These are phyloP conservation scores for Boeremia lycopersici DNA, from an alignment of 2,329 filamentous ascomycete genomes.

Conservation along the genomic window DNA sequence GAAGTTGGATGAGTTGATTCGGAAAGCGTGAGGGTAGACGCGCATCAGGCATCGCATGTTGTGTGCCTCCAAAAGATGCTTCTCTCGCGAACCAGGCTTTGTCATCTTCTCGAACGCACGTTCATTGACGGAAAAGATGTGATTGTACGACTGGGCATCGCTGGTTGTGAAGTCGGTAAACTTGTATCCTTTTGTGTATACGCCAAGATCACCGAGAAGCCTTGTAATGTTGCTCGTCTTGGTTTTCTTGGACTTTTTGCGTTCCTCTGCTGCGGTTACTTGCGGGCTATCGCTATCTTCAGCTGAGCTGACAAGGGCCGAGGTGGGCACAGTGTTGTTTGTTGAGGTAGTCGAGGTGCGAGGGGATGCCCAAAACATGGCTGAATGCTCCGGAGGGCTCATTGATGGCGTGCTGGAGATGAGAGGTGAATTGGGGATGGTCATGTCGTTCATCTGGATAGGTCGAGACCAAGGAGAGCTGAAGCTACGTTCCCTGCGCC, in stretches of 20 bases:
- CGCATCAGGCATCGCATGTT: conserved; percentile 87
- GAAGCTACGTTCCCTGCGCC: conserved; percentile 66
- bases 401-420: conserved; percentile 60
- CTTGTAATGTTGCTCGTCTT: conserved; percentile 83
- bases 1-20: conserved; percentile 89
- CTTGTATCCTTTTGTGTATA: conserved; percentile 79
- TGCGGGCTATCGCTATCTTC: conserved; percentile 77
- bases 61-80: conserved; percentile 81
- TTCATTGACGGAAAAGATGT: conserved; percentile 95
- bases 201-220: conserved; percentile 81
- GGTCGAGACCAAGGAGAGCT: conserved; percentile 77
- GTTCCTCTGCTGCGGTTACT: conserved; percentile 62
- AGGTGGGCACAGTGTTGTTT: conserved; percentile 61
- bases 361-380: conserved; percentile 55
- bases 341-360: conserved; percentile 63
- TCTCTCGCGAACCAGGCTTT: conserved; percentile 74
- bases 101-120: conserved; percentile 82
- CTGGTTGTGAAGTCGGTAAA: conserved; percentile 79
- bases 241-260: conserved; percentile 64
- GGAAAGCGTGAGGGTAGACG: conserved; percentile 84
- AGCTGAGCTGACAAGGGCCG: conserved; percentile 61
- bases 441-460: conserved; percentile 62
- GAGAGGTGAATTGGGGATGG: conserved; percentile 56
- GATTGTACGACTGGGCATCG: conserved; percentile 86
- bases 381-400: conserved; percentile 56